Percentiles rank a stretch among this genome's conserved stretches.
Evolutionary conservation across 192 early-diverging fungal genomes (phyloP).

Genomic region (Polychytrium aggregatum): DNA sequence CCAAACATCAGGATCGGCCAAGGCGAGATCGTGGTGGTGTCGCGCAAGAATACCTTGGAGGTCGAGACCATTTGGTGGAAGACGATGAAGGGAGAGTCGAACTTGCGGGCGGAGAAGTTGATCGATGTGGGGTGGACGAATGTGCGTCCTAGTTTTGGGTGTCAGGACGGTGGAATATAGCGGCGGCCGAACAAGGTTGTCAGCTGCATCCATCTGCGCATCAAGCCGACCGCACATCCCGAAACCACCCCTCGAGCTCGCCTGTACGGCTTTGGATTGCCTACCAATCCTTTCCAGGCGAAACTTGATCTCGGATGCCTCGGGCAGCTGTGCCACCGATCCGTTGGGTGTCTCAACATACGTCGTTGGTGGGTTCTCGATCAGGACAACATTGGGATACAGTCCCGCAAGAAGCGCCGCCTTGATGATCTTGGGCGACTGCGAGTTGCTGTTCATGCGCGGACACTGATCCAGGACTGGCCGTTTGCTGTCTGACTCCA

Average conservation of each 20-base stretch:
- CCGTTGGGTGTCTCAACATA: slow-evolving; percentile 66
- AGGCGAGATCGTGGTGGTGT: slow-evolving; percentile 50
- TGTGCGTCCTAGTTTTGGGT: slow-evolving; percentile 55
- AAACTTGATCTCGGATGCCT: no score
- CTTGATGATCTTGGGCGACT: slow-evolving; percentile 51
- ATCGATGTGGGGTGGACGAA: slow-evolving; percentile 80
- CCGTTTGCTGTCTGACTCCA: slow-evolving; percentile 8
- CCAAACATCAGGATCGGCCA: slow-evolving; percentile 77
- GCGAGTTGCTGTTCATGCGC: slow-evolving; percentile 29
- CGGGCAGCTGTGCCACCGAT: no score
- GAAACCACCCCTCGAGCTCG: no score
- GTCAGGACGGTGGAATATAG: no score
- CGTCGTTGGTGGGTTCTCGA: slow-evolving; percentile 58
- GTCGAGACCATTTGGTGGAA: slow-evolving; percentile 59
- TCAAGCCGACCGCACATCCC: no score
- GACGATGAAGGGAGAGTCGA: slow-evolving; percentile 51
- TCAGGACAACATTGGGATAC: slow-evolving; percentile 67
- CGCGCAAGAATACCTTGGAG: slow-evolving; percentile 54
- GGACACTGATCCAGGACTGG: background rate
- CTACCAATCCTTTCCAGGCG: no score
- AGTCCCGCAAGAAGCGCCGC: slow-evolving; percentile 71
- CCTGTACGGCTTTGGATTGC: no score
- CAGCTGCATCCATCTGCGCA: no score
- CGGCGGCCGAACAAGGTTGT: no score
- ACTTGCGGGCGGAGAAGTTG: slow-evolving; percentile 49